phyloP scores from a whole-genome alignment of 495 filamentous ascomycete genomes.

The Eremomyces bilateralis region DNA sequence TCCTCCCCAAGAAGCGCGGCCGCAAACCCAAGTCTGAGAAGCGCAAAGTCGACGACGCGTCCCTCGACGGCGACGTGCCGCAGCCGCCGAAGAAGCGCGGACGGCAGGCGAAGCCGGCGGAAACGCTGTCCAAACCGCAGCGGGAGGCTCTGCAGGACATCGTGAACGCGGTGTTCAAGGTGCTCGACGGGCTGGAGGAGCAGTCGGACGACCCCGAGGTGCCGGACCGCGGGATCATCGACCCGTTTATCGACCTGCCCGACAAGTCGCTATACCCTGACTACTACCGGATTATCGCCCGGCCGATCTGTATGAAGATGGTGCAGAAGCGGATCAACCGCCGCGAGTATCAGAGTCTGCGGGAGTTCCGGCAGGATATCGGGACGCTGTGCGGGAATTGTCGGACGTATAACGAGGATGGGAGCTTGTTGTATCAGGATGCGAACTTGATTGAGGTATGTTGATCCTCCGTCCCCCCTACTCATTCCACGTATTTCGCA shows the following conservation, averaged over 20 bases:
- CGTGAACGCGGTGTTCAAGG: slow-evolving; percentile 50
- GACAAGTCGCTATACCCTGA: slow-evolving; percentile 73
- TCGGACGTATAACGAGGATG: slow-evolving; percentile 86
- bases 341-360: slow-evolving; percentile 65
- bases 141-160: slow-evolving; percentile 50
- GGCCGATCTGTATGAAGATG: slow-evolving; percentile 81
- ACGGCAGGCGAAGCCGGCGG: slow-evolving; percentile 41
- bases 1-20: slow-evolving; percentile 41
- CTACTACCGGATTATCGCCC: slow-evolving; percentile 81
- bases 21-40: slow-evolving; percentile 61
- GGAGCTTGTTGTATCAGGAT: slow-evolving; percentile 74
- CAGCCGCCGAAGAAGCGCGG: slow-evolving; percentile 57
- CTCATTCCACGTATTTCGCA: slow-evolving; percentile 4
- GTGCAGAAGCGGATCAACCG: slow-evolving; percentile 88
- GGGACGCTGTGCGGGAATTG: slow-evolving; percentile 73
- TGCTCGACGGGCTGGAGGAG: slow-evolving; percentile 56
- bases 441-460: slow-evolving; percentile 82
- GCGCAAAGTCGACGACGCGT: slow-evolving; percentile 60
- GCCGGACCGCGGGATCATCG: slow-evolving; percentile 58
- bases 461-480: no score
- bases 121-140: slow-evolving; percentile 29
- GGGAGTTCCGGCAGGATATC: slow-evolving; percentile 63
- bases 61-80: slow-evolving; percentile 37
- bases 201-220: slow-evolving; percentile 30
- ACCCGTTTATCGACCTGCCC: slow-evolving; percentile 80